Evolutionary conservation across 2,329 filamentous ascomycete species (phyloP), one percentile per base, ranked within the genome.

Genomic region (Didymellaceae sp.): DNA sequence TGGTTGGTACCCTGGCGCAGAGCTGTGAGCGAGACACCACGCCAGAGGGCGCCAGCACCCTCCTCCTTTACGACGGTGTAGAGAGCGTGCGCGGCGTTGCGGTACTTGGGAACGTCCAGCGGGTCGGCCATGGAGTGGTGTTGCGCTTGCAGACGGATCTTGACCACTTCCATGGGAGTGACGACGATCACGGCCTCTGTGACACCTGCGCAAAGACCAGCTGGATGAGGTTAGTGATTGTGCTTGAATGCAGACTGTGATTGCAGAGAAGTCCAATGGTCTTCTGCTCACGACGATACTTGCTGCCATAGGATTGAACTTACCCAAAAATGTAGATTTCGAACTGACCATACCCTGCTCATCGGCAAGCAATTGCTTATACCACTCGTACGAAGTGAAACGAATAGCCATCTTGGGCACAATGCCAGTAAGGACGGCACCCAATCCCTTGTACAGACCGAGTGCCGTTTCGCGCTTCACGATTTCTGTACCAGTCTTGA

Each of bases 371-470:
- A 88, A 55, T 71, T 91, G 86, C 83, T 97, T 97, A 78, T 97
- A 99, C 72, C 84, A 86, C 75, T 97, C 94, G 76, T 97, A 99
- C 46, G 90, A 96, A 38, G 93, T 96, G 78, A 99, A 99, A 30
- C 94, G 90, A 73, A 97, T 99, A 55, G 94, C 94, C 94, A 99
- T 99, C 78, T 99, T 99, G 46, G 94, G 94, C 17, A 99, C 86
- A 74, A 99, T 99, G 61, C 94, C 94, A 18, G 92, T 97, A 52
- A 97, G 75, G 32, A 99, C 94, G 46, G 94, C 94, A 55, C 94
- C 94, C n/a, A 99, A 84, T 61, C 94, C 94, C 80, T 99, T 99
- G 83, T 99, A 99, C 51, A 99, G 80, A 58, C 89, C 94, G 26
- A 99, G 80, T 1, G 91, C 90, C 11, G 94, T 97, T 79, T 99